phyloP scores from a whole-genome alignment of 1,139 yeast species.

The Debaryomyces udenii region DNA sequence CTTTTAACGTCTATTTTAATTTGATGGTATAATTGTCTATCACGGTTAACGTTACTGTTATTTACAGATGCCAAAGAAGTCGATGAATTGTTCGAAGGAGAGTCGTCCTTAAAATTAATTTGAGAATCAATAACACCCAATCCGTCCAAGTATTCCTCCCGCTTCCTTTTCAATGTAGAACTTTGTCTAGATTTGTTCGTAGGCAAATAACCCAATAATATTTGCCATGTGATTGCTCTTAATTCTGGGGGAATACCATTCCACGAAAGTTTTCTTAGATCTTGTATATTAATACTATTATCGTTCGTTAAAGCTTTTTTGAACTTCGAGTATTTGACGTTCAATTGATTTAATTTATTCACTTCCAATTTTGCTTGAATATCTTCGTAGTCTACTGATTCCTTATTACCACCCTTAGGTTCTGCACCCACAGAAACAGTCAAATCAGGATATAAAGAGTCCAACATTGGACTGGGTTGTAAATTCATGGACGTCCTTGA shows the following conservation, averaged over 20 bases:
- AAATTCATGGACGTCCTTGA: conserved; percentile 15
- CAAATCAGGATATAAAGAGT: conserved; percentile 43
- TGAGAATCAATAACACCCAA: conserved; percentile 31
- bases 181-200: conserved; percentile 77
- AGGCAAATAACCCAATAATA: conserved; percentile 86
- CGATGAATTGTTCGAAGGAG: conserved; percentile 17
- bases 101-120: conserved; percentile 54
- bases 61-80: conserved; percentile 30
- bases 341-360: conserved; percentile 59
- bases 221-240: conserved; percentile 87
- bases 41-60: conserved; percentile 43
- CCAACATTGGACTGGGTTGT: conserved; percentile 40
- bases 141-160: conserved; percentile 85
- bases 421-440: conserved; percentile 22
- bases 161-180: conserved; percentile 70
- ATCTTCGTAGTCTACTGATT: conserved; percentile 33
- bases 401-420: conserved; percentile 17
- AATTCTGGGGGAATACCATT: conserved; percentile 86
- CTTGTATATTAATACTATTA: conserved; percentile 59
- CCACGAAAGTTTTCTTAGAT: conserved; percentile 83
- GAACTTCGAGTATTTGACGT: conserved; percentile 68
- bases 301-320: conserved; percentile 62
- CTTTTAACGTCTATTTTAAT: conserved; percentile 94
- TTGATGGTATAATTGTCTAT: conserved; percentile 91
- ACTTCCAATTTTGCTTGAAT: conserved; percentile 45